phyloP scores from a whole-genome alignment of 169 alveolate species.

The Eimeria maxima region DNA sequence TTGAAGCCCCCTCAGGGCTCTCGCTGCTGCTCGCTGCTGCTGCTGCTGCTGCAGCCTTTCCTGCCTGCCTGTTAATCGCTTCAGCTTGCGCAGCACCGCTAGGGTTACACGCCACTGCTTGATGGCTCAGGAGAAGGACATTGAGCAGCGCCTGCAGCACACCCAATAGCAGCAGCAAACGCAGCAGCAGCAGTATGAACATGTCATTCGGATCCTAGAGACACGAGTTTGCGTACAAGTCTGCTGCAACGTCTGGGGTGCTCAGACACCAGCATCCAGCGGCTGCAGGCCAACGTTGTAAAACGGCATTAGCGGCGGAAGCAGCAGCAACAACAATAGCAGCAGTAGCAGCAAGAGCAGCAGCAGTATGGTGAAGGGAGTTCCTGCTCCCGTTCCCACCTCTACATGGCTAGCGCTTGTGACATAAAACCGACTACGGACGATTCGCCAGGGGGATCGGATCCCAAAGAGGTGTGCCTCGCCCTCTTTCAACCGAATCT shows the following conservation, averaged over 20 bases:
- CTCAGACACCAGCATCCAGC: not conserved
- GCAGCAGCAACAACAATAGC: slow-evolving; percentile 40
- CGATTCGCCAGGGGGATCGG: slow-evolving; percentile 93
- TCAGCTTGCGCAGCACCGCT: slow-evolving; percentile 12
- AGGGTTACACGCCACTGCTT: slow-evolving; percentile 47
- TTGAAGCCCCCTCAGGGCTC: not conserved
- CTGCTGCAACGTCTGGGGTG: not conserved
- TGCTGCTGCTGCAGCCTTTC: slow-evolving; percentile 17
- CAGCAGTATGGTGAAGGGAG: not conserved
- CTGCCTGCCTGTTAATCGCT: not conserved
- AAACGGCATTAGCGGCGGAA: not conserved
- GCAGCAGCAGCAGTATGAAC: not conserved
- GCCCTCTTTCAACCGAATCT: slow-evolving; percentile 89
- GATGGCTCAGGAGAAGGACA: slow-evolving; percentile 71
- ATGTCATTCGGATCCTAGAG: not conserved
- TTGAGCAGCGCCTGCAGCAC: slow-evolving; percentile 79
- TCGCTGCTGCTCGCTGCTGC: slow-evolving; percentile 7
- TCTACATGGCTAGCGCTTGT: slow-evolving; percentile 94
- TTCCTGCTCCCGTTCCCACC: not conserved
- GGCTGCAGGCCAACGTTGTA: not conserved
- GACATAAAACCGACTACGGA: slow-evolving; percentile 94
- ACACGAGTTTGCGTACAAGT: not conserved
- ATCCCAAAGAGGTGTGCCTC: slow-evolving; percentile 93
- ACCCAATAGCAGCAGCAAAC: not conserved
- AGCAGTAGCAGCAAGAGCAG: not conserved